Evolutionary conservation across 2,329 filamentous ascomycete species (phyloP).

Genomic region (Aspergillus pseudoterreus): DNA sequence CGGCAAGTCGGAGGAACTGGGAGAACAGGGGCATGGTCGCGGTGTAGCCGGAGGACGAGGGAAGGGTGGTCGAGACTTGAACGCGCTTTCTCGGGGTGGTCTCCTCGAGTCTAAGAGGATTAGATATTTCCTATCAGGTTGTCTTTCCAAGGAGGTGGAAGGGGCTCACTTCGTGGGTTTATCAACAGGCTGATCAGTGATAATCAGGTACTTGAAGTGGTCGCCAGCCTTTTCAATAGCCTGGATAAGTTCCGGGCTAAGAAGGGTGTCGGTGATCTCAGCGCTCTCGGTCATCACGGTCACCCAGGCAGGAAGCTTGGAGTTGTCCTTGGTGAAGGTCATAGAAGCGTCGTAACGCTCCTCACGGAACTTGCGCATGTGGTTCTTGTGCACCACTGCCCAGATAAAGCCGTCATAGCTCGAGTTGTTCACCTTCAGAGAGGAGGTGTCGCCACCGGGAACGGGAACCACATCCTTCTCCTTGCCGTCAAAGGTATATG

Average conservation of each 20-base stretch:
- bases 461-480: constrained; percentile 73
- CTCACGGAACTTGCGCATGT: constrained; percentile 84
- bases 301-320: constrained; percentile 83
- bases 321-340: constrained; percentile 86
- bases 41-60: constrained; percentile 61
- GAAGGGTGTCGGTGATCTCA: constrained; percentile 81
- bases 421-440: constrained; percentile 49
- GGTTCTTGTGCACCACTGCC: constrained; percentile 90
- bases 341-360: constrained; percentile 93
- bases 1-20: constrained; percentile 79
- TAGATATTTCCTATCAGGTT: neutral
- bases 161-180: constrained; percentile 70
- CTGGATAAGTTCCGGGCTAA: constrained; percentile 82
- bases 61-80: constrained; percentile 68
- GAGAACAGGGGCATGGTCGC: constrained; percentile 70
- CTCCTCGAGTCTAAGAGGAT: constrained; percentile 68
- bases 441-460: constrained; percentile 60
- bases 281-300: constrained; percentile 97
- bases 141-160: no score
- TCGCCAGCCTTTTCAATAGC: constrained; percentile 77
- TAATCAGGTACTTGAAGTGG: constrained; percentile 77
- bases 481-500: constrained; percentile 89
- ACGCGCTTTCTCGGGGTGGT: constrained; percentile 81
- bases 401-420: constrained; percentile 88
- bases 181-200: constrained; percentile 84